Base-by-base conservation (phyloP, 2,329 filamentous ascomycete genomes). In the Colletotrichum sansevieriae region DNA sequence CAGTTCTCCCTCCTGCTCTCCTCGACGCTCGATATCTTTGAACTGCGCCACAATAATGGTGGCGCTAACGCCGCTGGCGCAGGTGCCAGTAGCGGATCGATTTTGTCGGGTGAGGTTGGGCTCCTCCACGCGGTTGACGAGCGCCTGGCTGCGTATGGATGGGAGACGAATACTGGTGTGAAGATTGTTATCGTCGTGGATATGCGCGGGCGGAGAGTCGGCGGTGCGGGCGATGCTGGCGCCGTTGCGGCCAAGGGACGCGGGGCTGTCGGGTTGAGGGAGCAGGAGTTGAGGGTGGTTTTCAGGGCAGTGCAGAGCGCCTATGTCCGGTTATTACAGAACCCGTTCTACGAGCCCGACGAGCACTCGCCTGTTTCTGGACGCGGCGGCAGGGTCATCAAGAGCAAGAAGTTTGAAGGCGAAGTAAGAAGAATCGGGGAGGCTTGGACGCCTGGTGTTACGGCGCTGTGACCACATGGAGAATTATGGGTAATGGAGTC, bases 41-140 rank as follows among this genome's bases (percentile, higher is more conserved):
- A 96, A 75, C 89, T 95, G 69, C 93, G 94, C 66, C 87, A 93
- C 72, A 91, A 91, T 62, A 87, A 90, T 75, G 91, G 92, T 75
- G 88, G 87, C 22, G 78, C 81, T 4, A 22, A 11, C 18, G 57
- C 46, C 10, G 15, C 46, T 10, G 55, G 29, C 22, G 62, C 56
- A 9, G 64, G 49, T 3, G 43, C 55, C 2, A 51, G 56, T 25
- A 60, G 49, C 10, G 80, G 79, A 51, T 79, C 81, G 29, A 83
- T 83, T 9, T 80, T 89, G 49, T 92, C 93, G 58, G 94, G 96
- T 74, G 95, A 98, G 78, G 91, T 96, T 73, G 95, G 96, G 35
- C 88, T 98, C 12, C 87, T 99, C 58, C 95, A 98, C 82, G 94
- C 95, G 68, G 87, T 98, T 68, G 96, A 98, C 82, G 95, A 99